A percentile compares a stretch with the other conserved stretches of the same genome.
Conservation (phyloP, 164 flowering plant species). For the Piper betle region DNA sequence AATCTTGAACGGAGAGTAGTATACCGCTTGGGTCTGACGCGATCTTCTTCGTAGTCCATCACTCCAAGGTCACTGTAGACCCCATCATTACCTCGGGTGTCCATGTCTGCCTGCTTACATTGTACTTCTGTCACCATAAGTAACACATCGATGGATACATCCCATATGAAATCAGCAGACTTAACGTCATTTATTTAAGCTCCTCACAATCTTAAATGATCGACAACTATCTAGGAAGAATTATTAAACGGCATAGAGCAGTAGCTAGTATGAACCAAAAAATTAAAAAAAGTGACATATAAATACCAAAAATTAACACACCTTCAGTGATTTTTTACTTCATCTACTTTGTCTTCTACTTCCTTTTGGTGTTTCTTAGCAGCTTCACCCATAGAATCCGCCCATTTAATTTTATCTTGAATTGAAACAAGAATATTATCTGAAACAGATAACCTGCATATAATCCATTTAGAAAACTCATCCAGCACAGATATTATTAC, state of each 20-base stretch:
- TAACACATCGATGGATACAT: constrained; percentile 86
- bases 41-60: constrained; percentile 45
- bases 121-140: constrained; percentile 98
- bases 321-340: constrained; percentile 78
- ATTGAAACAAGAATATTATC: constrained; percentile 71
- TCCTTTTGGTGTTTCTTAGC: constrained; percentile 75
- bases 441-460: constrained; percentile 65
- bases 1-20: not conserved
- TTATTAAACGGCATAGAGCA: no score
- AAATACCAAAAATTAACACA: constrained; percentile 28
- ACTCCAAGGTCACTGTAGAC: constrained; percentile 40
- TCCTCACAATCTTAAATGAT: not conserved
- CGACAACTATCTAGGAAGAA: not conserved
- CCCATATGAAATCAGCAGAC: constrained; percentile 17
- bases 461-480: not conserved
- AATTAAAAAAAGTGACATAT: not conserved
- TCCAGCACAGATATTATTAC: not conserved
- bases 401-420: constrained; percentile 97
- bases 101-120: constrained; percentile 86
- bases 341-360: constrained; percentile 62
- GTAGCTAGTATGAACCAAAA: no score
- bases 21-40: constrained; percentile 85
- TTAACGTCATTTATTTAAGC: not conserved
- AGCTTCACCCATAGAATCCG: constrained; percentile 69
- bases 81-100: constrained; percentile 79